Base-by-base conservation (phyloP, 2,329 filamentous ascomycete genomes). In the Pseudocercospora eumusae region DNA sequence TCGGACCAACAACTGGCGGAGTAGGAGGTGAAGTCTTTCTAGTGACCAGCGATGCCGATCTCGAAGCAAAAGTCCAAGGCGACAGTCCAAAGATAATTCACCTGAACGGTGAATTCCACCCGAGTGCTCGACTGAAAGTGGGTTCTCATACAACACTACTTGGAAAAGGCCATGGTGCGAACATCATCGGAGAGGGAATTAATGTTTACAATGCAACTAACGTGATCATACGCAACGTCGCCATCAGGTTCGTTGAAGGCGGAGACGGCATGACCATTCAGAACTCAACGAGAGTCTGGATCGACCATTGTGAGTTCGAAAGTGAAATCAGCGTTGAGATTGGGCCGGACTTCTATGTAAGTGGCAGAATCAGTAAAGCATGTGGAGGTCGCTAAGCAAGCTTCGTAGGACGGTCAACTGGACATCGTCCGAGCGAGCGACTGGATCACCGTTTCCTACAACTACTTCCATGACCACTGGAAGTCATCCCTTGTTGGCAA, bases 401-500 rank as follows among this genome's bases (percentile, higher is more conserved):
- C 9, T 15, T 15, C 15, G 10, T 25, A 63, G 73, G 79, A 82
- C 56, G 80, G 80, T 8, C 78, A 80, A 69, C 70, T 80, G 28
- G 80, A 81, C 49, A 79, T 81, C 40, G 76, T 79, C 52, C 76
- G 76, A 3, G 78, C 74, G 2, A 77, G 76, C 0, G 79, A 81
- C 71, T 81, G 73, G 70, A 71, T 82, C 61, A 82, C 80, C 0
- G 71, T 81, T 2, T 80, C 76, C 0, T 80, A 78, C 77, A 82
- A 81, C 71, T 81, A 80, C 66, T 80, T 81, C 75, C 80, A 82
- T 63, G 59, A 81, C 64, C 78, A 81, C 70, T 81, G 78, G 76
- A 82, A 73, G 61, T 68, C 65, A 47, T 80, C 78, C 1, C 75
- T 81, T 0, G 68, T 81, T 3, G 80, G 79, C 7, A 80, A 80